Conservation (phyloP, 257 asterid species). For the Plantago major region DNA sequence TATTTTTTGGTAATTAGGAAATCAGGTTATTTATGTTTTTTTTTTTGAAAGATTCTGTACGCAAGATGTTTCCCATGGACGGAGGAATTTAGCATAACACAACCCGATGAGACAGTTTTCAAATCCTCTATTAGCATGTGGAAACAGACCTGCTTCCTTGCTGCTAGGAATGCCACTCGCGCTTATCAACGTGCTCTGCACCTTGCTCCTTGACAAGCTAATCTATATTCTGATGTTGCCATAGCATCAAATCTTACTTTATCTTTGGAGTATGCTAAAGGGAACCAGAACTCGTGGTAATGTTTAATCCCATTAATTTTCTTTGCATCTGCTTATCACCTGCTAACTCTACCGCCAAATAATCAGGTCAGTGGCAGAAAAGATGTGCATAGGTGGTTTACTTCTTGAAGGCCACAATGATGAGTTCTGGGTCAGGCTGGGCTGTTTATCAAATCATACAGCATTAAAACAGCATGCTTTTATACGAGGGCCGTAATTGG, state of each 20-base stretch:
- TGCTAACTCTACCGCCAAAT: conserved; percentile 30
- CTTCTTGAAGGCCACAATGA: conserved; percentile 80
- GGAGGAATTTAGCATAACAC: conserved; percentile 38
- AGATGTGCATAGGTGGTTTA: conserved; percentile 87
- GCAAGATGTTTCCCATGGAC: conserved; percentile 93
- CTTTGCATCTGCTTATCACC: conserved; percentile 17
- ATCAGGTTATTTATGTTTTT: conserved; percentile 23
- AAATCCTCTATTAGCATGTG: conserved; percentile 56
- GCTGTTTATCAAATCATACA: conserved; percentile 64
- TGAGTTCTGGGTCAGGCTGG: conserved; percentile 91
- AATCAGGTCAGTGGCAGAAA: conserved; percentile 82
- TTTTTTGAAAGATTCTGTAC: conserved; percentile 56
- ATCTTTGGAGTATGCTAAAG: conserved; percentile 48
- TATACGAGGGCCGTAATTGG: conserved; percentile 84
- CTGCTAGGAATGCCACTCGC: conserved; percentile 64
- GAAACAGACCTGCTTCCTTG: conserved; percentile 63
- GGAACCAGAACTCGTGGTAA: conserved; percentile 50
- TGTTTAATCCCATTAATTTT: conserved; percentile 17
- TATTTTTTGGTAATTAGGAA: conserved; percentile 17
- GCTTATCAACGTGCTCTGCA: conserved; percentile 93
- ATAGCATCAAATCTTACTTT: conserved; percentile 61
- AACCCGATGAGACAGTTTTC: conserved; percentile 54
- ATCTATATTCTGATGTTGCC: conserved; percentile 72
- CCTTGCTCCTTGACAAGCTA: conserved; percentile 90
- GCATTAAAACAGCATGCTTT: conserved; percentile 87